Evolutionary conservation across 257 asterid genomes (phyloP).

Genomic region (Petunia axillaris): DNA sequence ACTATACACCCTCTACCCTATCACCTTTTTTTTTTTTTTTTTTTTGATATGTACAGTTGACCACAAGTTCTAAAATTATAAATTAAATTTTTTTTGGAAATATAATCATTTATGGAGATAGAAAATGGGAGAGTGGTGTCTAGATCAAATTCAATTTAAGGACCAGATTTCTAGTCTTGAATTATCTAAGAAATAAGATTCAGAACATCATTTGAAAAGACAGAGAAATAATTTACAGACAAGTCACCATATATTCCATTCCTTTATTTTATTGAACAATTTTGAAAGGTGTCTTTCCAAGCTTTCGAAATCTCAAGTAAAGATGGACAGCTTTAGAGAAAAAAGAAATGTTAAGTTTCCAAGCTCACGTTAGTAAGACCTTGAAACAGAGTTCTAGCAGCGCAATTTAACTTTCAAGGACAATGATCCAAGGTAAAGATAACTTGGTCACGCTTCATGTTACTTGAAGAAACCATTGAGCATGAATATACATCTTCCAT

Average conservation of each 20-base stretch:
- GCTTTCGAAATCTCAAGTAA: background rate
- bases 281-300: slow-evolving; percentile 18
- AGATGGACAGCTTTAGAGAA: slow-evolving; percentile 15
- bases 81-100: background rate
- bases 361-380: background rate
- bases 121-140: background rate
- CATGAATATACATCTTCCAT: background rate
- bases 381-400: background rate
- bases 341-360: background rate
- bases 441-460: slow-evolving; percentile 6
- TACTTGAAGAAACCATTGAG: background rate
- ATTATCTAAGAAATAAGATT: too few species aligned
- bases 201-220: too few species aligned
- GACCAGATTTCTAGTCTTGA: background rate
- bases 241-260: background rate
- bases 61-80: background rate
- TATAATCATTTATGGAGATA: background rate
- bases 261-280: background rate
- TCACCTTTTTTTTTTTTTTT: background rate
- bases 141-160: background rate
- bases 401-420: background rate
- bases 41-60: background rate
- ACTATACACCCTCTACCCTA: background rate
- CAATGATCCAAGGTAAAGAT: slow-evolving; percentile 2
- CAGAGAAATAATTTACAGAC: too few species aligned